Evolutionary conservation across 2,329 filamentous ascomycete species (phyloP), one percentile per base, ranked within the genome.

Genomic region (Plenodomus lindquistii): DNA sequence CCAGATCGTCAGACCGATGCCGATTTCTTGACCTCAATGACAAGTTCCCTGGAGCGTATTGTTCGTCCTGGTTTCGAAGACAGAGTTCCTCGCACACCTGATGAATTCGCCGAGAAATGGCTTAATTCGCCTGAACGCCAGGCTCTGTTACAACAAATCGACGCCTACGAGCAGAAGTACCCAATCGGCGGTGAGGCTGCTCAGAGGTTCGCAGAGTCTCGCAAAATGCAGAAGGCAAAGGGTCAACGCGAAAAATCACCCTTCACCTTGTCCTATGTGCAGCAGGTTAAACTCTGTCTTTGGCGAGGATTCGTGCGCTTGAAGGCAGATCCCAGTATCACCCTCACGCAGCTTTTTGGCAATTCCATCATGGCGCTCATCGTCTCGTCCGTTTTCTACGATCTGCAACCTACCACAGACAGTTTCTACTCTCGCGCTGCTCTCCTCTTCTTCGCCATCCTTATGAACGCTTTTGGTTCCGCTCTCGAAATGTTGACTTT

Each of bases 401-500:
- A 95, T 69, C 74, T 95, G 31, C 70, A 81, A 21, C 65, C 78
- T 1, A 79, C 77, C n/a, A 87, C 89, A 0, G 65, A 72, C 16
- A 90, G 86, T 63, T 95, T 96, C 78, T 95, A 86, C 76, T 81
- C 84, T 62, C 85, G 91, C 52, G 89, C 88, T 56, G 86, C 88
- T 37, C 79, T 96, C 19, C 78, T 96, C 43, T 96, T 96, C 82
- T 94, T 96, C 67, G 89, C 89, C 59, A 85, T 91, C 64, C 78
- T 96, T 51, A 85, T 94, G 77, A 95, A 94, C 71, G 90, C 89
- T 39, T 94, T 95, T 65, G 81, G 86, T 53, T 88, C 85, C 67
- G 87, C 88, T 46, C 81, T 94, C 34, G 90, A 94, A 79, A 94
- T 96, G 67, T 73, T 94, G 27, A 91, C 89, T 0, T 80, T 96